phyloP scores from a whole-genome alignment of 441 rosid species.

The Aquilaria agallochum region DNA sequence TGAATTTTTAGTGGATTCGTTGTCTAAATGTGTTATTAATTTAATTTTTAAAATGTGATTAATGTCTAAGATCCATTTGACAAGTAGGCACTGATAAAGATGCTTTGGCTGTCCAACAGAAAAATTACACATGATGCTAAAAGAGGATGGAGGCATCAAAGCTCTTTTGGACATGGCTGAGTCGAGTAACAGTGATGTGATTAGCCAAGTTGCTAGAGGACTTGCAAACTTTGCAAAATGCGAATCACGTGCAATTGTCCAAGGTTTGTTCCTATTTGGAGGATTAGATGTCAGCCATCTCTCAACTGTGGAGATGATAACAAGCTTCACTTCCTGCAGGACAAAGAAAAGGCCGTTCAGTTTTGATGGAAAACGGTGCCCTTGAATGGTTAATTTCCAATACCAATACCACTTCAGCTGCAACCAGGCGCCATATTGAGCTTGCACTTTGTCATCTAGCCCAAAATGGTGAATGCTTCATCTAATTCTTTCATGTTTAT shows the following conservation, averaged over 20 bases:
- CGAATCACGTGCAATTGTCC: constrained; percentile 73
- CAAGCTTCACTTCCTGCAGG: constrained; percentile 36
- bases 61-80: constrained; percentile 3
- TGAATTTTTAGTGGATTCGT: neutral
- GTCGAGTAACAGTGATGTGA: constrained; percentile 55
- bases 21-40: neutral
- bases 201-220: constrained; percentile 95
- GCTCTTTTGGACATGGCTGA: constrained; percentile 64
- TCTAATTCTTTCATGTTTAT: neutral
- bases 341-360: constrained; percentile 66
- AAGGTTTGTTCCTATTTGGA: constrained; percentile 41
- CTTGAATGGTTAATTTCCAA: constrained; percentile 75
- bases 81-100: constrained; percentile 9
- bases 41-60: neutral
- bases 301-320: constrained; percentile 9
- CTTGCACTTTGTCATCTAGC: constrained; percentile 96
- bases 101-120: constrained; percentile 37
- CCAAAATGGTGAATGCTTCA: constrained; percentile 61
- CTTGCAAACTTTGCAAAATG: constrained; percentile 95
- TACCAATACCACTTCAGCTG: constrained; percentile 46
- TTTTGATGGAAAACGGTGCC: constrained; percentile 68
- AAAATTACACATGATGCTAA: constrained; percentile 59
- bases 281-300: neutral
- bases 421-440: constrained; percentile 81
- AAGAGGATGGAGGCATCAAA: constrained; percentile 77